phyloP scores from a whole-genome alignment of 2,329 filamentous ascomycete species.

The Alternaria alternata region DNA sequence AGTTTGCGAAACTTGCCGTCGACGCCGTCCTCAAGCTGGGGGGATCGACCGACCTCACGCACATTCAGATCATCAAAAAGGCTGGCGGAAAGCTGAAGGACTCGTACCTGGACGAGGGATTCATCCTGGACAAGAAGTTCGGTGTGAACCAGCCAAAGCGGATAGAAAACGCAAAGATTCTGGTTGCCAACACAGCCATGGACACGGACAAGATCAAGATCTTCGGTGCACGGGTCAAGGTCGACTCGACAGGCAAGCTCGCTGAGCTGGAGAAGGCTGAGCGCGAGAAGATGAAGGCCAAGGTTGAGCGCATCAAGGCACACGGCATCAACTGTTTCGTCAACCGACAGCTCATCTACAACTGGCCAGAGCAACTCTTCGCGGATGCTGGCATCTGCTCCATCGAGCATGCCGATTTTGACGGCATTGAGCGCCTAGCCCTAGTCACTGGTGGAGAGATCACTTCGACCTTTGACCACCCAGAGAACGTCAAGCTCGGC shows the following conservation, averaged over 20 bases:
- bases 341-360: conserved; percentile 99
- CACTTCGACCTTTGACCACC: conserved; percentile 96
- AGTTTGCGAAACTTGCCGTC: conserved; percentile 88
- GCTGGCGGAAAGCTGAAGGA: conserved; percentile 96
- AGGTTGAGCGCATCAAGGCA: conserved; percentile 98
- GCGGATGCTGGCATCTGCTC: conserved; percentile 97
- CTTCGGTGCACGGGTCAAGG: conserved; percentile 96
- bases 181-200: conserved; percentile 98
- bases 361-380: conserved; percentile 99
- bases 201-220: conserved; percentile 99
- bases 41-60: conserved; percentile 90
- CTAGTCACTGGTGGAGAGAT: conserved; percentile 98
- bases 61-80: conserved; percentile 99
- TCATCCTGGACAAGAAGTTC: conserved; percentile 99
- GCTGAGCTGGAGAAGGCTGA: conserved; percentile 99
- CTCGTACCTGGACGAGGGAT: conserved; percentile 96
- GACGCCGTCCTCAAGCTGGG: conserved; percentile 91
- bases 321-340: conserved; percentile 99
- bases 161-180: conserved; percentile 96
- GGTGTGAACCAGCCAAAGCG: conserved; percentile 98
- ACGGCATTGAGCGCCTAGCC: conserved; percentile 93
- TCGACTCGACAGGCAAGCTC: conserved; percentile 93
- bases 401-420: conserved; percentile 98
- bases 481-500: conserved; percentile 94
- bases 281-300: conserved; percentile 99